phyloP scores from a whole-genome alignment of 306 rosid genomes.

The Citrullus amarus region DNA sequence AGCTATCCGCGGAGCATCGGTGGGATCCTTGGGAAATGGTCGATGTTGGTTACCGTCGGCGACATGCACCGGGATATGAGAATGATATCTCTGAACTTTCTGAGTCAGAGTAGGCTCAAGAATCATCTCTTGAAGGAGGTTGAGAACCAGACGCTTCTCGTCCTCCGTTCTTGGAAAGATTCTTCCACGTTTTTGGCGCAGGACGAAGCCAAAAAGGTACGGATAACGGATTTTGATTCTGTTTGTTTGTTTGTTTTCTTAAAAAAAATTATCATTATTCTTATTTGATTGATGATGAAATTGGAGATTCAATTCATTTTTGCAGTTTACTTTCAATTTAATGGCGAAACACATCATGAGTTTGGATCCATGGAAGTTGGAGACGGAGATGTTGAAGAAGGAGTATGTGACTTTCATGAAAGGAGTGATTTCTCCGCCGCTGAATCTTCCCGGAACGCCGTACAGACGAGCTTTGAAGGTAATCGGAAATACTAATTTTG shows the following conservation, averaged over 20 bases:
- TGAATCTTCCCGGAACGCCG: constrained; percentile 88
- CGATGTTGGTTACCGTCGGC: constrained; percentile 93
- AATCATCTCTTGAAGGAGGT: constrained; percentile 61
- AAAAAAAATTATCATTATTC: too few relatives aligned
- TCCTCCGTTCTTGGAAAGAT: constrained; percentile 54
- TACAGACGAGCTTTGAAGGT: constrained; percentile 86
- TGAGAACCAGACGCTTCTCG: constrained; percentile 63
- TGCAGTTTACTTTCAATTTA: constrained; percentile 87
- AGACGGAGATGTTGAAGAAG: constrained; percentile 74
- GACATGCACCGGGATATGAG: constrained; percentile 99
- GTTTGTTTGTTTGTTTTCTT: not conserved
- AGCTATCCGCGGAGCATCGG: constrained; percentile 96
- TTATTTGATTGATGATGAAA: not conserved
- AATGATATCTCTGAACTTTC: constrained; percentile 64
- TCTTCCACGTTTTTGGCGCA: constrained; percentile 65
- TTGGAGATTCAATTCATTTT: not conserved
- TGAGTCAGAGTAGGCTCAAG: constrained; percentile 72
- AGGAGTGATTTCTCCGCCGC: constrained; percentile 81
- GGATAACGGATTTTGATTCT: not conserved
- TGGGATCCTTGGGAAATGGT: constrained; percentile 97
- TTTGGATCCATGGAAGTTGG: constrained; percentile 71
- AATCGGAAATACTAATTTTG: not conserved
- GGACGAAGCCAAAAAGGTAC: constrained; percentile 85
- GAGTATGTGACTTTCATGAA: constrained; percentile 89
- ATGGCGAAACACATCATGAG: constrained; percentile 94